Base-by-base conservation (phyloP, 164 flowering plant genomes). In the Santalum album region DNA sequence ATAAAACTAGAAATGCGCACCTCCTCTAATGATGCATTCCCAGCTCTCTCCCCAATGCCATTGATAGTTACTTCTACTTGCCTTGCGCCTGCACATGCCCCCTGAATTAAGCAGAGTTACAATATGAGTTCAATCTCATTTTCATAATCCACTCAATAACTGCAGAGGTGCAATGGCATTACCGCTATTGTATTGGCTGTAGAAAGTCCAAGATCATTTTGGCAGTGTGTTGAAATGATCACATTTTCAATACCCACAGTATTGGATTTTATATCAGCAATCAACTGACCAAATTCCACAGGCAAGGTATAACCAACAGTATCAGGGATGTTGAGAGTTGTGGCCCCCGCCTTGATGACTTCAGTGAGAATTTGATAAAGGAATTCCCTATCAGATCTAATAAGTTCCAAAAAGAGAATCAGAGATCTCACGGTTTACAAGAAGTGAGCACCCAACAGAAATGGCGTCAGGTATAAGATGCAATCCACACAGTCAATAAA, bases 31-130 rank as follows among this genome's bases (percentile, higher is more conserved):
- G 98, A 84, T 62, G 98, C 98, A 80, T 92, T 92, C 32, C 98
- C 98, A 62, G 98, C 98, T 74, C 98, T 81, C 69, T 92, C 98
- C 25, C 98, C 98, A 66, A 92, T 88, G 44, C 98, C 98, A 81
- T 92, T 92, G 27, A 92, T 68, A 21, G 98, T 92, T 26, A 86
- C 92, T 67, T 92, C 98, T 35, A 86, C 56, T 62, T 92, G 95
- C 65, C 98, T 83, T 24, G 98, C 98, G 38, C 98, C 98, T 25
- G 89, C 83, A 72, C 60, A 56, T 40, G 87, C 94, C 47, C 96
- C 98, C 98, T 88, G 76, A 63, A 69, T 55, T 62, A 25, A 61
- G 32, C 69, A 48, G 46, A 35, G 56, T 54, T 46, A 21, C 59
- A 22, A 55, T 53, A 55, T 68, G 48, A 68, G 66, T 38, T 38